Base-by-base conservation (phyloP, 495 filamentous ascomycete species). In the Endocarpon pusillum region DNA sequence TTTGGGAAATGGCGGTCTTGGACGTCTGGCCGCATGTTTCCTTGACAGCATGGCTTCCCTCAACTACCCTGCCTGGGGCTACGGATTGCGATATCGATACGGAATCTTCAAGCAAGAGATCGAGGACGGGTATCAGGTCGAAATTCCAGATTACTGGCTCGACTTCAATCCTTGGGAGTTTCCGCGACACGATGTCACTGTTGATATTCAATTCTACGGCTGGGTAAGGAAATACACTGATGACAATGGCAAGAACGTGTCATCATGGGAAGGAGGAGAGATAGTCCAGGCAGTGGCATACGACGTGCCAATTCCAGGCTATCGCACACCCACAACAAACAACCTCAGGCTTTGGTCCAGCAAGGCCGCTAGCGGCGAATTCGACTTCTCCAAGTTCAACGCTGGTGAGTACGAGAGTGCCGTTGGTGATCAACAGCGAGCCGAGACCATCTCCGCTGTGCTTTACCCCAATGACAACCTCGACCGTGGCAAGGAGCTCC, bases 91-190 rank as follows among this genome's bases (percentile, higher is more conserved):
- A 37, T 97, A 97, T 55, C 67, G 83, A 44, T 97, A 97, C 53
- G 89, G 89, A 43, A 97, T 97, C 49, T 97, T 97, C 73, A 94
- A 94, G 62, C 89, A 97, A 60, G 87, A 97, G 62, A 94, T 97
- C 43, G 71, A 94, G 32, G 78, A 96, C 48, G 89, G 89, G 12
- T 96, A 93, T 48, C 89, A 97, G 55, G 81, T 96, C 32, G 89
- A 97, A 46, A 75, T 96, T 30, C 89, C 89, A 15, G 89, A 97
- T 54, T 97, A 97, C 57, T 97, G 89, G 89, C 71, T 97, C 20
- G 89, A 96, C 49, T 94, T 94, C 53, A 96, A 96, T 63, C 89
- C 91, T 4, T 97, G 89, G 89, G 89, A 97, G 48, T 96, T 97
- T 47, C 83, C 86, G 14, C 70, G 89, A 42, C 84, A 92, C 52